These are phyloP conservation scores for Dactylellina drechsleri DNA, from an alignment of 2,329 filamentous ascomycete species.

Conservation along the genomic window DNA sequence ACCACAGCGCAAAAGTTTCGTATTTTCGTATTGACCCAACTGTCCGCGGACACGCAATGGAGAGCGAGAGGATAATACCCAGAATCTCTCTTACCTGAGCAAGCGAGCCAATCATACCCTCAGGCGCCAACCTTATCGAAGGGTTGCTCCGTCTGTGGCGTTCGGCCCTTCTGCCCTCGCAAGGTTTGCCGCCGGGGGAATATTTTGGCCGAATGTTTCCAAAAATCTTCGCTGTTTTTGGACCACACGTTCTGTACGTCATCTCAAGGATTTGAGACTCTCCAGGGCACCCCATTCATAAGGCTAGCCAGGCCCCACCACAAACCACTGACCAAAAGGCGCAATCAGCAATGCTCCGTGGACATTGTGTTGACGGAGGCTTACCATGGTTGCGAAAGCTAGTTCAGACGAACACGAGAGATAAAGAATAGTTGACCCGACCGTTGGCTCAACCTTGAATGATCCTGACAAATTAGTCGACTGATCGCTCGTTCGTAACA, in stretches of 20 bases:
- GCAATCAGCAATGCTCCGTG: conserved; percentile 47
- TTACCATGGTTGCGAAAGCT: conserved; percentile 4
- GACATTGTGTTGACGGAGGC: conserved; percentile 34
- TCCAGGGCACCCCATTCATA: conserved; percentile 30
- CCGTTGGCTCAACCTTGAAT: not conserved
- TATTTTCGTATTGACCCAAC: conserved; percentile 42
- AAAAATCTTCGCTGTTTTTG: not conserved
- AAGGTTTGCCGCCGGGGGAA: conserved; percentile 33
- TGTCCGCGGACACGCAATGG: conserved; percentile 7
- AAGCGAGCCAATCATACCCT: conserved; percentile 4
- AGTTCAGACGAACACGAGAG: not conserved
- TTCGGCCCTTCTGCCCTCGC: conserved; percentile 1
- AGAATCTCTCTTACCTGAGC: not conserved
- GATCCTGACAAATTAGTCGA: not conserved
- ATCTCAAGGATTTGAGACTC: conserved; percentile 29
- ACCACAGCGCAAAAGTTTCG: conserved; percentile 12
- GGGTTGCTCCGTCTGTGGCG: conserved; percentile 50
- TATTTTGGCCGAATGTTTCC: conserved; percentile 43
- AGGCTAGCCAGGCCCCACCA: conserved; percentile 27
- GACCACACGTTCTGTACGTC: not conserved
- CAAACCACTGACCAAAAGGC: not conserved
- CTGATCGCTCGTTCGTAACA: too few species aligned
- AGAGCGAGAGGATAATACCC: not conserved
- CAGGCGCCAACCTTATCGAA: conserved; percentile 26
- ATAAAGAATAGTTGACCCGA: not conserved